phyloP scores from a whole-genome alignment of 768 basidiomycete species.

The Pleurotus eryngii region DNA sequence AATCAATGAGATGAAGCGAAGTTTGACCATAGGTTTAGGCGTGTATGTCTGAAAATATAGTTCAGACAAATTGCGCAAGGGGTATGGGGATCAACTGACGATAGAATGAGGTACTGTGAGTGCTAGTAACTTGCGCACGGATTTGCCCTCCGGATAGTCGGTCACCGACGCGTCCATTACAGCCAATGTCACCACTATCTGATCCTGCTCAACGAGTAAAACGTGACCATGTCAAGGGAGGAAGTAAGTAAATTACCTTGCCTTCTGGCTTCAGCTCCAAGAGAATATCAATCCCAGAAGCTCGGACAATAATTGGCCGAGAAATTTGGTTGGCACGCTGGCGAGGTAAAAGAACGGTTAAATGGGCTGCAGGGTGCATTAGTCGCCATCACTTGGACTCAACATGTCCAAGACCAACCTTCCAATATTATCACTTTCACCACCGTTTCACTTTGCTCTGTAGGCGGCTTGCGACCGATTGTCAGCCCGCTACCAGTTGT shows the following conservation, averaged over 20 bases:
- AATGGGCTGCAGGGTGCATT: conserved; percentile 19
- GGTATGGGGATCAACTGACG: conserved; percentile 35
- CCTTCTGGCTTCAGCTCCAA: conserved; percentile 70
- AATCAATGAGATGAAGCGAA: conserved; percentile 63
- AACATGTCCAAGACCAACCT: conserved; percentile 24
- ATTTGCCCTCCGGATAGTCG: conserved; percentile 39
- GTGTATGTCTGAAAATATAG: conserved; percentile 33
- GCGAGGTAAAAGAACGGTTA: conserved; percentile 49
- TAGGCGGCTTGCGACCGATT: conserved; percentile 16
- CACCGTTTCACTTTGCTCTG: conserved; percentile 36
- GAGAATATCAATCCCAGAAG: conserved; percentile 59
- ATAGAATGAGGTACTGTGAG: conserved; percentile 56
- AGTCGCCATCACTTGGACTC: not conserved
- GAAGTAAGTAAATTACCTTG: conserved; percentile 44
- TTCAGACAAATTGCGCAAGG: not conserved
- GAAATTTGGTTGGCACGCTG: conserved; percentile 20
- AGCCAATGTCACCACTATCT: conserved; percentile 61
- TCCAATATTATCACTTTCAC: conserved; percentile 48
- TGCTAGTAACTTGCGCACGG: conserved; percentile 41
- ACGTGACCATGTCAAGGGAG: not conserved
- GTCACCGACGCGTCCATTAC: conserved; percentile 59
- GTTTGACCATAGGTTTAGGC: conserved; percentile 51
- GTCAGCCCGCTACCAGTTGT: conserved; percentile 37
- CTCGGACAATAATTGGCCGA: conserved; percentile 54
- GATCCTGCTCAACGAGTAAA: conserved; percentile 45